Conservation (phyloP, 305 asterid species). For the Fraxinus latifolia region DNA sequence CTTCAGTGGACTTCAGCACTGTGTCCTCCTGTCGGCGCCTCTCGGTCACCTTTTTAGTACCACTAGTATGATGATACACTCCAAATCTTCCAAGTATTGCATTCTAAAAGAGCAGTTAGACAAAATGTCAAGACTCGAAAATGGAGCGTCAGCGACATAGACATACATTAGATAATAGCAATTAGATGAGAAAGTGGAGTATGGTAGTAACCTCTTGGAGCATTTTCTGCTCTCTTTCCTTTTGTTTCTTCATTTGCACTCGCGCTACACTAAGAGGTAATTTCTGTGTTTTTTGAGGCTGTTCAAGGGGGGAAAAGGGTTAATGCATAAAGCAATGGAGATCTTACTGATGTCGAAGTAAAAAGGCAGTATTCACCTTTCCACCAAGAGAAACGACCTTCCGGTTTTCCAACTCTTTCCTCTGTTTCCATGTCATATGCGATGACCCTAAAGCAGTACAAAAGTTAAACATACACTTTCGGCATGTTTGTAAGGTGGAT, state of each 20-base stretch:
- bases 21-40: conserved; percentile 60
- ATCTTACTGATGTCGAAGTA: background rate
- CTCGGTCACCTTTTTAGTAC: conserved; percentile 33
- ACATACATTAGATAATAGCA: background rate
- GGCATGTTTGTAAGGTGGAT: background rate
- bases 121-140: background rate
- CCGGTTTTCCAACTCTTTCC: conserved; percentile 73
- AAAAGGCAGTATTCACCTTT: conserved; percentile 42
- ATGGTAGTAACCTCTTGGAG: conserved; percentile 54
- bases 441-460: conserved; percentile 39
- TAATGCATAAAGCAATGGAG: background rate
- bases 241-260: conserved; percentile 69
- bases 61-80: conserved; percentile 33
- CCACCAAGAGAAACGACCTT: conserved; percentile 85
- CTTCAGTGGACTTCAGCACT: conserved; percentile 60
- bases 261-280: conserved; percentile 80
- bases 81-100: conserved; percentile 59
- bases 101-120: conserved; percentile 37
- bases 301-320: conserved; percentile 9
- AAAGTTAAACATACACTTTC: background rate
- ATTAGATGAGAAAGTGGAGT: background rate
- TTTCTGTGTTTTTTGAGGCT: conserved; percentile 80
- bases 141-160: background rate
- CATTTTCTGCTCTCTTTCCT: conserved; percentile 65
- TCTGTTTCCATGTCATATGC: conserved; percentile 83